Percentiles rank a stretch among this genome's conserved stretches.
phyloP scores from a whole-genome alignment of 2,329 filamentous ascomycete species.

The Fusarium anguioides region DNA sequence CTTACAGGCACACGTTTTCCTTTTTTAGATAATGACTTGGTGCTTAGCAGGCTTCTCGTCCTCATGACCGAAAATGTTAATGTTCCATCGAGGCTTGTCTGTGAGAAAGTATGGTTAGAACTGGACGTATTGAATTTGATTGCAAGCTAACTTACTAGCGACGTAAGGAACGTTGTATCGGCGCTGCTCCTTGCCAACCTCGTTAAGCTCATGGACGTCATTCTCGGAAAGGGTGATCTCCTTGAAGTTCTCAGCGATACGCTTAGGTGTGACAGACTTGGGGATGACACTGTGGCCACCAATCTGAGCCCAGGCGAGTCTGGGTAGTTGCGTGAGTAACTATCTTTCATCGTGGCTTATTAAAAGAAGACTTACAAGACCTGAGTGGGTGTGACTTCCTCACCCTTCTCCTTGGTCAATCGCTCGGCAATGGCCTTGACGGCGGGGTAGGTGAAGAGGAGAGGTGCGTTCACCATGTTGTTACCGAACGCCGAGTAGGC shows the following conservation, averaged over 20 bases:
- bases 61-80: slow-evolving; percentile 10
- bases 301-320: slow-evolving; percentile 62
- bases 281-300: slow-evolving; percentile 77
- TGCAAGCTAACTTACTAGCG: not conserved
- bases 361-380: slow-evolving; percentile 43
- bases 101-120: not conserved
- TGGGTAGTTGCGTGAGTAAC: not conserved
- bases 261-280: slow-evolving; percentile 74
- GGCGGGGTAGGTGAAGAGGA: slow-evolving; percentile 66
- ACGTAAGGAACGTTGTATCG: slow-evolving; percentile 20
- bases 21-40: slow-evolving; percentile 2
- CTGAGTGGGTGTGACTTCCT: slow-evolving; percentile 54
- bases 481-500: slow-evolving; percentile 65
- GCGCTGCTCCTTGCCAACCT: slow-evolving; percentile 13
- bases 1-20: too few relatives aligned
- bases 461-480: slow-evolving; percentile 54
- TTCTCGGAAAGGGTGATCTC: slow-evolving; percentile 68
- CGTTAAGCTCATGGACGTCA: slow-evolving; percentile 8
- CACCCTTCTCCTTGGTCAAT: slow-evolving; percentile 44
- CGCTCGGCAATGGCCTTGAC: slow-evolving; percentile 65
- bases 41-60: slow-evolving; percentile 11
- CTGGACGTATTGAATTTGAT: not conserved
- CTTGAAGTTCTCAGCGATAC: slow-evolving; percentile 76
- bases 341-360: not conserved
- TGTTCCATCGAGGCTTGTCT: slow-evolving; percentile 17